Conservation (phyloP, 805 yeast species). For the Lipomyces mesembrius region DNA sequence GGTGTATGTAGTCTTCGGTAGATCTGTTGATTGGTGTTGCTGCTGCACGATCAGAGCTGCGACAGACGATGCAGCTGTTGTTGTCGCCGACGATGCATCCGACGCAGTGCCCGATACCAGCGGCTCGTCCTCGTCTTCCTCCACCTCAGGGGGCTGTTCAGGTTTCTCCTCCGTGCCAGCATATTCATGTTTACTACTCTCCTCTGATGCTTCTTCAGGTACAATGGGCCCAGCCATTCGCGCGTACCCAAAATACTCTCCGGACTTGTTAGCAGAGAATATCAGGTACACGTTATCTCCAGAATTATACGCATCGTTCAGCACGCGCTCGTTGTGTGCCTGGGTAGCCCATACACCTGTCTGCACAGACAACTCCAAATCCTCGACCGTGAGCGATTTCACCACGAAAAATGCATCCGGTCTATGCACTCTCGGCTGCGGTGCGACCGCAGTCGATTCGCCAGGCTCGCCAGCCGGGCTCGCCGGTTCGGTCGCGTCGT, state of each 20-base stretch:
- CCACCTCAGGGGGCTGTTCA: neutral
- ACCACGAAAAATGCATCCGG: constrained; percentile 47
- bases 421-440: constrained; percentile 7
- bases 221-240: constrained; percentile 45
- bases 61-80: constrained; percentile 9
- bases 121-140: constrained; percentile 1
- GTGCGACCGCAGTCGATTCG: neutral
- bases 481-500: neutral
- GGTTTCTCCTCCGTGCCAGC: constrained; percentile 1
- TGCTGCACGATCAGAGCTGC: constrained; percentile 4
- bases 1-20: constrained; percentile 35
- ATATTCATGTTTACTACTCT: constrained; percentile 6
- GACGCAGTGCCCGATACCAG: constrained; percentile 2
- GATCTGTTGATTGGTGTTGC: constrained; percentile 13
- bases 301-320: constrained; percentile 47
- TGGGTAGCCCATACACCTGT: constrained; percentile 50
- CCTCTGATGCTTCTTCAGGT: constrained; percentile 11
- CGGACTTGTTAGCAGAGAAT: constrained; percentile 50
- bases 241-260: constrained; percentile 50
- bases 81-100: constrained; percentile 4
- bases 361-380: constrained; percentile 46
- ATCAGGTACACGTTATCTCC: constrained; percentile 48
- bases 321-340: constrained; percentile 47
- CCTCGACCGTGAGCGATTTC: constrained; percentile 49
- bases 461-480: neutral